phyloP scores from a whole-genome alignment of 2,329 filamentous ascomycete genomes.

The Ophiognomonia clavigignenti-juglandacearum region DNA sequence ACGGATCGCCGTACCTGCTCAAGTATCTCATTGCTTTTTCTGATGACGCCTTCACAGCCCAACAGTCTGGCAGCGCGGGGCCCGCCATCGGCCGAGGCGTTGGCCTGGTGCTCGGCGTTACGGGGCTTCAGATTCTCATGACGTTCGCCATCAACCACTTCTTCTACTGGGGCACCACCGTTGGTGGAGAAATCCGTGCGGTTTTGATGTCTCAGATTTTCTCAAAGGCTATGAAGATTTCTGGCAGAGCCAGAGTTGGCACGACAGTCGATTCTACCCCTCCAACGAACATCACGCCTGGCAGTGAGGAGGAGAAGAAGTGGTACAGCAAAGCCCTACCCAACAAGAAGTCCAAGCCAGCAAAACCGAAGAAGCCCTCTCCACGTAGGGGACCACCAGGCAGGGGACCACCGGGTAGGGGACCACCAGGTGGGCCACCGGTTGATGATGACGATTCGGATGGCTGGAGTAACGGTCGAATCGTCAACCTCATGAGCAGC shows the following conservation, averaged over 20 bases:
- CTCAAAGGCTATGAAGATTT: conserved; percentile 86
- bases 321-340: too few relatives aligned
- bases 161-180: conserved; percentile 87
- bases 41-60: conserved; percentile 70
- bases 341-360: too few relatives aligned
- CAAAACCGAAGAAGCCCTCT: too few relatives aligned
- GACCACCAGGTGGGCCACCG: conserved; percentile 55
- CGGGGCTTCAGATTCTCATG: conserved; percentile 77
- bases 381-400: too few relatives aligned
- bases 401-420: conserved; percentile 36
- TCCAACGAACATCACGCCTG: too few relatives aligned
- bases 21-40: conserved; percentile 86
- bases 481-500: conserved; percentile 90
- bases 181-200: conserved; percentile 77
- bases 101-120: conserved; percentile 79
- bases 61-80: conserved; percentile 39
- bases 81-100: conserved; percentile 73
- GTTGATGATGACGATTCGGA: too few relatives aligned
- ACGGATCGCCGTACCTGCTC: conserved; percentile 78
- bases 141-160: conserved; percentile 84
- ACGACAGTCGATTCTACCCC: too few relatives aligned
- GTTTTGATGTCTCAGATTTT: conserved; percentile 84
- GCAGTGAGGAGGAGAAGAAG: too few relatives aligned
- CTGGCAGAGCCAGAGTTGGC: conserved; percentile 81
- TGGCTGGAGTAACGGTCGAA: conserved; percentile 89